Conservation (phyloP, 225 moss, liverwort and hornwort genomes). For the Sphagnum contortum region DNA sequence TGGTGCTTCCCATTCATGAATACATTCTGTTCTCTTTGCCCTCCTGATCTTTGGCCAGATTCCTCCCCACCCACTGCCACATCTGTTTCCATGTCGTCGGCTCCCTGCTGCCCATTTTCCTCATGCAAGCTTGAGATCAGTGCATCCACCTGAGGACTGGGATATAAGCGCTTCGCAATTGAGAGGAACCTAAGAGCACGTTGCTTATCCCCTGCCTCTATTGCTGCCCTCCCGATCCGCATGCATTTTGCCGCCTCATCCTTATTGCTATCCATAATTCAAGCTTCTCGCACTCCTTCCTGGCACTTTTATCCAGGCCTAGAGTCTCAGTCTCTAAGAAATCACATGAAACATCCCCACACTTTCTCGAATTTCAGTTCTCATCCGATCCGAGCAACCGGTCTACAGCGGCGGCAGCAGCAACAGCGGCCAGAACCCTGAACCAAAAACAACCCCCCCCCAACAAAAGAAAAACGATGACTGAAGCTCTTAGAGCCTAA, state of each 20-base stretch:
- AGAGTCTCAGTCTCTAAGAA: too few species aligned
- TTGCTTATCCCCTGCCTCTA: slow-evolving; percentile 76
- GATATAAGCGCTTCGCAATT: slow-evolving; percentile 90
- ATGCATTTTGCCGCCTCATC: slow-evolving; percentile 93
- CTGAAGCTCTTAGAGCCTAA: too few species aligned
- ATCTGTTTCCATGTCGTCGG: slow-evolving; percentile 32
- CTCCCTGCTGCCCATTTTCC: slow-evolving; percentile 47
- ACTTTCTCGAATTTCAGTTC: too few species aligned
- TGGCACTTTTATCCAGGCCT: too few species aligned
- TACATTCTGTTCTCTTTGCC: slow-evolving; percentile 24
- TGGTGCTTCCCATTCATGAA: slow-evolving; percentile 45
- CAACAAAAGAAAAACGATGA: too few species aligned
- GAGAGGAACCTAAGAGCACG: slow-evolving; percentile 80
- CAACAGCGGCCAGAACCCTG: too few species aligned
- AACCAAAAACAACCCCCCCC: too few species aligned
- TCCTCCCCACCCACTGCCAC: background rate
- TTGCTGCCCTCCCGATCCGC: slow-evolving; percentile 64
- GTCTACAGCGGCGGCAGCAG: too few species aligned
- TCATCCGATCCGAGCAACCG: too few species aligned
- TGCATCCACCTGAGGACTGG: slow-evolving; percentile 75
- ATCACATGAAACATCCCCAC: too few species aligned
- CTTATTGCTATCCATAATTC: slow-evolving; percentile 86
- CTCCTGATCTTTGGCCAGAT: slow-evolving; percentile 20
- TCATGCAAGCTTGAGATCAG: slow-evolving; percentile 56
- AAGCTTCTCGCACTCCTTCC: too few species aligned